Percentiles rank a stretch among this genome's conserved stretches.
Conservation (phyloP, 352 stramenopile species). For the Phytopythium oedochilum region DNA sequence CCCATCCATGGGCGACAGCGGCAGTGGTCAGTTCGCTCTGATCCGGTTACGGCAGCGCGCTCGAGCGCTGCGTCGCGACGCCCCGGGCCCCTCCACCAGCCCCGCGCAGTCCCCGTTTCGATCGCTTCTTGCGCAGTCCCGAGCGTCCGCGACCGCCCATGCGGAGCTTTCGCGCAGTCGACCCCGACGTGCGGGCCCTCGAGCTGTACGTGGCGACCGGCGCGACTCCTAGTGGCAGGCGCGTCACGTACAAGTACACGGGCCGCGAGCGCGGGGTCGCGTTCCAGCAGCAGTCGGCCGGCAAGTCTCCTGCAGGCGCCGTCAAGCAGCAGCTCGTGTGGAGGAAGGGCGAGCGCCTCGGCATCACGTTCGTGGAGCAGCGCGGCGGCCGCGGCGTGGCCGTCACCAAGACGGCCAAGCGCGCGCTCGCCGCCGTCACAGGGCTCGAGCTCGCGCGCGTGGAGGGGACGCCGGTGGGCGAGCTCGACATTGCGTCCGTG, state of each 20-base stretch:
- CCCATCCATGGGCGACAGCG: background rate
- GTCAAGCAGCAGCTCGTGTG: slow-evolving; percentile 31
- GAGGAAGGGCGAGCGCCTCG: slow-evolving; percentile 38
- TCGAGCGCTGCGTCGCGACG: background rate
- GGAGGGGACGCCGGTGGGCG: slow-evolving; percentile 24
- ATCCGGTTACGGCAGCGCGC: background rate
- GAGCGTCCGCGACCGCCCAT: background rate
- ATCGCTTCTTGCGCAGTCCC: background rate
- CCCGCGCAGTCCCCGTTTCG: background rate
- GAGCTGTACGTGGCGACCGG: background rate
- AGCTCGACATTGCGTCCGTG: slow-evolving; percentile 31
- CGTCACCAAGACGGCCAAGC: slow-evolving; percentile 30
- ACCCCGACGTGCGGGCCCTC: background rate
- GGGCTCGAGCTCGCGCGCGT: slow-evolving; percentile 44
- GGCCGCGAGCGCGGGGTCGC: slow-evolving; percentile 32
- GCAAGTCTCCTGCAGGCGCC: slow-evolving; percentile 22
- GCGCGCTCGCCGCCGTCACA: slow-evolving; percentile 18
- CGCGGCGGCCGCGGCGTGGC: slow-evolving; percentile 24
- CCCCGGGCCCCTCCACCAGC: background rate
- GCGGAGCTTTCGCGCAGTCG: background rate
- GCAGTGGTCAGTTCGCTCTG: background rate
- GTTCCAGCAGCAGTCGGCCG: slow-evolving; percentile 37
- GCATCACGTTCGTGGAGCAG: slow-evolving; percentile 42
- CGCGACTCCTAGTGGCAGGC: background rate
- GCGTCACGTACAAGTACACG: slow-evolving; percentile 19